A percentile compares a stretch with the other conserved stretches of the same genome.
These are phyloP conservation scores for Pseudovirgaria hyperparasitica DNA, from an alignment of 2,329 filamentous ascomycete species.

Conservation along the genomic window DNA sequence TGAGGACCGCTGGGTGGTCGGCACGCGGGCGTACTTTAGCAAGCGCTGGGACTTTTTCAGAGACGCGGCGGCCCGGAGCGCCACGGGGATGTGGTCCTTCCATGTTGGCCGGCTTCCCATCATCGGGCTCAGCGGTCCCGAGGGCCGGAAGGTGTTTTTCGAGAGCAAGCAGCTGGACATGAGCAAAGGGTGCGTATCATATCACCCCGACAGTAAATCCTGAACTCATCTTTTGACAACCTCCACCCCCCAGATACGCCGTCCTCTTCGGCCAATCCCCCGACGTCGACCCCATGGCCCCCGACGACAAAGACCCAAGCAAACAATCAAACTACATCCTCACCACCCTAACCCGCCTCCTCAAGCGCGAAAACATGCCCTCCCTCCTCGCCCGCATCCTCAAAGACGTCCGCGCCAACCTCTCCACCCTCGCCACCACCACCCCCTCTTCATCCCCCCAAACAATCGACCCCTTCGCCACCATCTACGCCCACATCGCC, in stretches of 20 bases:
- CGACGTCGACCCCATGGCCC: constrained; percentile 7
- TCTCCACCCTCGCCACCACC: constrained; percentile 27
- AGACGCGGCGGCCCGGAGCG: constrained; percentile 16
- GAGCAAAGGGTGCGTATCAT: constrained; percentile 25
- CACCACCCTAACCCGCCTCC: constrained; percentile 10
- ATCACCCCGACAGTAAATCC: background rate
- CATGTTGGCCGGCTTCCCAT: constrained; percentile 34
- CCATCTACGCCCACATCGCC: constrained; percentile 40
- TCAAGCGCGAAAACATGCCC: constrained; percentile 16
- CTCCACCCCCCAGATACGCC: constrained; percentile 10
- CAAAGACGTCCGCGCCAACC: constrained; percentile 22
- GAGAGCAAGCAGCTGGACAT: constrained; percentile 34
- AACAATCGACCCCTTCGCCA: constrained; percentile 39
- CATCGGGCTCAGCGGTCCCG: constrained; percentile 32
- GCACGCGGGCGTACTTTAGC: too few species aligned
- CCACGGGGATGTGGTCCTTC: constrained; percentile 36
- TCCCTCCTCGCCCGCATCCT: constrained; percentile 29
- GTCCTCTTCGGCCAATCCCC: constrained; percentile 15
- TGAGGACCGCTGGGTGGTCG: too few species aligned
- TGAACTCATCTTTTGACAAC: background rate
- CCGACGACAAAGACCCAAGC: constrained; percentile 6
- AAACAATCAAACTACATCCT: constrained; percentile 7
- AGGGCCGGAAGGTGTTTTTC: constrained; percentile 31
- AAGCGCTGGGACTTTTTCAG: constrained; percentile 34
- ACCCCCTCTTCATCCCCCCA: constrained; percentile 20